Percentiles rank a stretch among this genome's conserved stretches.
Evolutionary conservation across 2,329 filamentous ascomycete species (phyloP).

Genomic region (Aspergillus arachidicola): DNA sequence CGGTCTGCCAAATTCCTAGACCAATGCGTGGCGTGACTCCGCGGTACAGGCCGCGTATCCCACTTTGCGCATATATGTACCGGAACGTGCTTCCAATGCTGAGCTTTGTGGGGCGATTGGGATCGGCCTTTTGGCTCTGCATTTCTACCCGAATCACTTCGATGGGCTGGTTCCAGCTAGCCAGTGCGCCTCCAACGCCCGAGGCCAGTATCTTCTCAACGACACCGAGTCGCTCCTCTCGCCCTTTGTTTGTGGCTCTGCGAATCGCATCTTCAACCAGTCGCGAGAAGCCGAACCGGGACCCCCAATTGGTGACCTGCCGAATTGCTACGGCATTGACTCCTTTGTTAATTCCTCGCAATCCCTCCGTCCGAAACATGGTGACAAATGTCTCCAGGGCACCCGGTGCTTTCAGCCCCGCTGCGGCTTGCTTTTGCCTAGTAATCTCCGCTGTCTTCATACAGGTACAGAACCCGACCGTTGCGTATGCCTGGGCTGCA

Average conservation of each 20-base stretch:
- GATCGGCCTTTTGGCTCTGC: slow-evolving; percentile 19
- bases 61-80: slow-evolving; percentile 13
- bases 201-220: slow-evolving; percentile 23
- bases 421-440: slow-evolving; percentile 80
- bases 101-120: slow-evolving; percentile 8
- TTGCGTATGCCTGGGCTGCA: slow-evolving; percentile 94
- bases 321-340: slow-evolving; percentile 7
- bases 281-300: slow-evolving; percentile 2
- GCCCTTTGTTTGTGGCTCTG: slow-evolving; percentile 2
- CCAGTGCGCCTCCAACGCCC: slow-evolving; percentile 20
- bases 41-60: slow-evolving; percentile 18
- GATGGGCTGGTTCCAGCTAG: slow-evolving; percentile 26
- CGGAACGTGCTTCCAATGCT: slow-evolving; percentile 11
- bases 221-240: slow-evolving; percentile 7
- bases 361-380: background rate
- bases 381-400: slow-evolving; percentile 48
- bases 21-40: slow-evolving; percentile 22
- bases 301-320: slow-evolving; percentile 7
- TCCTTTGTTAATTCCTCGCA: slow-evolving; percentile 8
- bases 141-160: slow-evolving; percentile 22
- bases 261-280: slow-evolving; percentile 5
- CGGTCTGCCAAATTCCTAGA: slow-evolving; percentile 20
- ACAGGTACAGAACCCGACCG: slow-evolving; percentile 99
- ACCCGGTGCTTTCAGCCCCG: slow-evolving; percentile 79
- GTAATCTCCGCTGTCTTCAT: slow-evolving; percentile 99